Conservation (phyloP, 1,284 basidiomycete species). For the Irpex lacteus region DNA sequence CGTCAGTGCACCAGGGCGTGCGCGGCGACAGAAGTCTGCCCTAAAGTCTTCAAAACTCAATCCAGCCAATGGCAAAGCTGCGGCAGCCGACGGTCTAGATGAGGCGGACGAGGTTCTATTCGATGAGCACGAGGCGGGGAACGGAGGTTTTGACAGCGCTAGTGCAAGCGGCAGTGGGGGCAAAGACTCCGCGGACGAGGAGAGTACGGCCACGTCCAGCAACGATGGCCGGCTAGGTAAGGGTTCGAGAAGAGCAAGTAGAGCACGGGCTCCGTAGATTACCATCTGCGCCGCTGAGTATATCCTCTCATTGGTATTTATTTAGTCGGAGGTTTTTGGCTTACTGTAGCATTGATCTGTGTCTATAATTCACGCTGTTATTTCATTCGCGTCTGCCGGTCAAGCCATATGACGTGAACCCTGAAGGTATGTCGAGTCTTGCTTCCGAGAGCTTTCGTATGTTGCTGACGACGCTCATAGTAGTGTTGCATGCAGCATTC, state of each 20-base stretch:
- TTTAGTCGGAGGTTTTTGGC: not conserved
- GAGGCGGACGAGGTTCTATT: conserved; percentile 52
- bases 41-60: conserved; percentile 26
- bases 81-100: conserved; percentile 19
- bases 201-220: conserved; percentile 16
- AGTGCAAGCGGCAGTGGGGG: conserved; percentile 23
- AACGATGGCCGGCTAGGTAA: conserved; percentile 2
- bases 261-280: not conserved
- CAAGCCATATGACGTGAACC: not conserved
- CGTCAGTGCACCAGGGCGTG: conserved; percentile 44
- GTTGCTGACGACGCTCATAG: too few relatives aligned
- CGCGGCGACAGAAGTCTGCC: conserved; percentile 25
- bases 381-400: not conserved
- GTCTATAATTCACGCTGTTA: not conserved
- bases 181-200: conserved; percentile 19
- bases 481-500: too few relatives aligned
- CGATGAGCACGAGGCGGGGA: conserved; percentile 46
- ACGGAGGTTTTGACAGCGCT: conserved; percentile 10
- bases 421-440: too few relatives aligned
- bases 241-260: conserved; percentile 6
- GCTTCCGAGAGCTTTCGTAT: too few relatives aligned
- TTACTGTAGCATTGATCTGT: not conserved
- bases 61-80: conserved; percentile 20
- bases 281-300: not conserved
- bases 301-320: not conserved